Evolutionary conservation across 2,329 filamentous ascomycete species (phyloP).

Genomic region (Arthrobotrys pseudoclavata): DNA sequence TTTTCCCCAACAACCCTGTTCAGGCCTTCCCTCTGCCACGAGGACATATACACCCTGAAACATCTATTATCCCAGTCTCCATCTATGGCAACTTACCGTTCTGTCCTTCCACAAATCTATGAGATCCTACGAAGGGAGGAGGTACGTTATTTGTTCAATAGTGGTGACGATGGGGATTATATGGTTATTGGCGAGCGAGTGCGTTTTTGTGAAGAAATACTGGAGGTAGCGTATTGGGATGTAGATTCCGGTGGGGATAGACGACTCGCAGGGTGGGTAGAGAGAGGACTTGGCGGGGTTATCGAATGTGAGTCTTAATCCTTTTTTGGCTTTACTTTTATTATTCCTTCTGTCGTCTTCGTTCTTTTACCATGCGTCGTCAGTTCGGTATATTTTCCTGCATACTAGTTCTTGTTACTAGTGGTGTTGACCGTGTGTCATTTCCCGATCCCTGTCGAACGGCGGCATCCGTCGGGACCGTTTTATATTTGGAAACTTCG

Average conservation of each 20-base stretch:
- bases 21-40: slow-evolving; percentile 31
- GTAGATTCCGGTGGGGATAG: slow-evolving; percentile 46
- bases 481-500: slow-evolving; percentile 14
- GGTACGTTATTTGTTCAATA: slow-evolving; percentile 32
- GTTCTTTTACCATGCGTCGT: neutral
- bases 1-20: slow-evolving; percentile 43
- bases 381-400: slow-evolving; percentile 1
- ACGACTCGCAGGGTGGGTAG: slow-evolving; percentile 51
- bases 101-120: slow-evolving; percentile 33
- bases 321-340: slow-evolving; percentile 4
- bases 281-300: slow-evolving; percentile 37
- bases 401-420: neutral
- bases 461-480: slow-evolving; percentile 1
- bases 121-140: slow-evolving; percentile 41
- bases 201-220: slow-evolving; percentile 43
- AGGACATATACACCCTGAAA: slow-evolving; percentile 31
- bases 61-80: slow-evolving; percentile 23
- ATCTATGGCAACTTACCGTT: slow-evolving; percentile 18
- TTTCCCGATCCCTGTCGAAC: slow-evolving; percentile 2
- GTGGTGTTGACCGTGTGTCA: slow-evolving; percentile 24
- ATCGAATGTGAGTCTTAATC: slow-evolving; percentile 46
- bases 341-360: neutral
- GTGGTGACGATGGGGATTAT: slow-evolving; percentile 20
- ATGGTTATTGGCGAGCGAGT: slow-evolving; percentile 25
- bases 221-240: slow-evolving; percentile 57